A percentile compares a stretch with the other conserved stretches of the same genome.
Evolutionary conservation across 2,329 filamentous ascomycete genomes (phyloP).

Genomic region (Ramularia endophylla): DNA sequence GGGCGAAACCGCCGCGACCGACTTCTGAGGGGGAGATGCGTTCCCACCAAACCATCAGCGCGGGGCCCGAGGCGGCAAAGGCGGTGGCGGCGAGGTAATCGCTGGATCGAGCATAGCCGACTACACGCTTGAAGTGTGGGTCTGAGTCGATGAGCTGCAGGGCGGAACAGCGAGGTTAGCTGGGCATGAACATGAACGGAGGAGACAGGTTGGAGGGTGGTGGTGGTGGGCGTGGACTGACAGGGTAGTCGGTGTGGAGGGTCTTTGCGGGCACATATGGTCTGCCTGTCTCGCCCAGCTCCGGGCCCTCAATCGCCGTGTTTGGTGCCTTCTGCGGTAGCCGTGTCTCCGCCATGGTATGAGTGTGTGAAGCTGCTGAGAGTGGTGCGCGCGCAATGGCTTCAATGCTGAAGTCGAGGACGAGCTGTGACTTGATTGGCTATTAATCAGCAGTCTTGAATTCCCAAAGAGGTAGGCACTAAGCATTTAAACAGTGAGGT

Average conservation of each 20-base stretch:
- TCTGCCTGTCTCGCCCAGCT: conserved; percentile 25
- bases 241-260: conserved; percentile 77
- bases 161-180: conserved; percentile 17
- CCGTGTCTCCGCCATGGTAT: conserved; percentile 19
- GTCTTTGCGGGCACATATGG: conserved; percentile 61
- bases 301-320: conserved; percentile 20
- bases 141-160: conserved; percentile 95
- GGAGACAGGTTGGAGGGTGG: conserved; percentile 1
- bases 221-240: conserved; percentile 37
- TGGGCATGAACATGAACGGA: no score
- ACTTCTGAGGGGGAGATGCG: conserved; percentile 77
- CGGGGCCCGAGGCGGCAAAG: conserved; percentile 66
- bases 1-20: conserved; percentile 73
- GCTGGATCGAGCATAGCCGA: conserved; percentile 76
- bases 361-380: no score
- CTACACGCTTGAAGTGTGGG: conserved; percentile 87
- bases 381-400: no score
- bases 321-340: conserved; percentile 13
- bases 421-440: no score
- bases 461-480: no score
- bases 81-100: conserved; percentile 71
- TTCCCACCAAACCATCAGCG: conserved; percentile 73
- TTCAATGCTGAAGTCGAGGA: no score
- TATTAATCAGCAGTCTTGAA: no score
- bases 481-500: no score